Conservation (phyloP, 2,329 filamentous ascomycete species). For the Colletotrichum lindemuthianum region DNA sequence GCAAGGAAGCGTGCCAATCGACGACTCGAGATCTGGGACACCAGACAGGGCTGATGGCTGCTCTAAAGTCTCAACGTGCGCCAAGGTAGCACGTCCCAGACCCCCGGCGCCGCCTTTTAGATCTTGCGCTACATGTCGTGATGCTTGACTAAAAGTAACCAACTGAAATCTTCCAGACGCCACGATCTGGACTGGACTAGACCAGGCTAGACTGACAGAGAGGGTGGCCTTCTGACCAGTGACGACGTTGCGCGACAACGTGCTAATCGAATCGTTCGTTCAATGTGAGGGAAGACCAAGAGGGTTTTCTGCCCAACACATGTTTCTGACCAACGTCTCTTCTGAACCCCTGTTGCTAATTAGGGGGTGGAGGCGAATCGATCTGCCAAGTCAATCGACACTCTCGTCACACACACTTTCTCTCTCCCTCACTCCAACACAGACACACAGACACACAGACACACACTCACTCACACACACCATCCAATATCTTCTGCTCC, state of each 20-base stretch:
- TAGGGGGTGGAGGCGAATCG: slow-evolving; percentile 7
- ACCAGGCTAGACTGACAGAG: background rate
- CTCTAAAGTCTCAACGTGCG: slow-evolving; percentile 13
- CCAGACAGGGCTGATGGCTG: slow-evolving; percentile 28
- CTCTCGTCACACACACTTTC: too few species aligned
- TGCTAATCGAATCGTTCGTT: slow-evolving; percentile 13
- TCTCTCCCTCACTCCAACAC: too few species aligned
- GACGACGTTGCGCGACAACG: slow-evolving; percentile 1
- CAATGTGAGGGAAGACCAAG: slow-evolving; percentile 8
- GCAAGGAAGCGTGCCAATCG: slow-evolving; percentile 19
- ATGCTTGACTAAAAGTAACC: background rate
- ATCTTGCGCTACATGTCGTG: slow-evolving; percentile 23
- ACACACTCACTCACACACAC: background rate
- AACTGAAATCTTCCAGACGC: slow-evolving; percentile 1
- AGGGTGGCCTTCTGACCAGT: background rate
- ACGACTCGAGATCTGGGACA: slow-evolving; percentile 6
- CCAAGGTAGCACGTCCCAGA: slow-evolving; percentile 17
- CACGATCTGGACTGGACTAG: slow-evolving; percentile 15
- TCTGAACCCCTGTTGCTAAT: background rate
- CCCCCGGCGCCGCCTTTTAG: slow-evolving; percentile 23
- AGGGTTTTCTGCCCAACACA: background rate
- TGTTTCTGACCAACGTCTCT: slow-evolving; percentile 2
- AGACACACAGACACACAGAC: too few species aligned
- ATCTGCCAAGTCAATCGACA: slow-evolving; percentile 4
- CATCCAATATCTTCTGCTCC: too few species aligned